Percentiles rank a stretch among this genome's conserved stretches.
These are phyloP conservation scores for Thinopyrum elongatum DNA, from an alignment of 176 grass and related monocot genomes.

Conservation along the genomic window DNA sequence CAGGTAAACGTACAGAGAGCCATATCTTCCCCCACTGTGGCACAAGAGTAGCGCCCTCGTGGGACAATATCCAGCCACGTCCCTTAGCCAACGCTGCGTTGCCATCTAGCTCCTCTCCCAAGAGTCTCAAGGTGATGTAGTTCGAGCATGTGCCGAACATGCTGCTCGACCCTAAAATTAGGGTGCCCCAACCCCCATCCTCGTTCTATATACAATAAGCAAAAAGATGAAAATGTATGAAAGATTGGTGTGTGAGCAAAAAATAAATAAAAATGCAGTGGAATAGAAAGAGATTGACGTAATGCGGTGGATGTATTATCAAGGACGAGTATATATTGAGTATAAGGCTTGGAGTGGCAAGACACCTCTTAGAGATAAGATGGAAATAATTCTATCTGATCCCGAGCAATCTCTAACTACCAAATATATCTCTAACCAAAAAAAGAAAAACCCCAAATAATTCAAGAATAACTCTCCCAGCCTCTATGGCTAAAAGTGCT, in stretches of 20 bases:
- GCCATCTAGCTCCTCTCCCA: not conserved
- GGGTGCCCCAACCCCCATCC: conserved; percentile 32
- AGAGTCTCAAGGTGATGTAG: conserved; percentile 25
- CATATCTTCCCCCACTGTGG: conserved; percentile 48
- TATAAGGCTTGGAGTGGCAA: too few species aligned
- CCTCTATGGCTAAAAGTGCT: not conserved
- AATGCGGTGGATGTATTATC: too few species aligned
- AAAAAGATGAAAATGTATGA: not conserved
- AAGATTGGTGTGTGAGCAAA: too few species aligned
- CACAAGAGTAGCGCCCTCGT: not conserved
- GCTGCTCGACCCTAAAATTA: not conserved
- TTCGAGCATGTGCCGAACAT: conserved; percentile 45
- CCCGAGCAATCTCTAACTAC: too few species aligned
- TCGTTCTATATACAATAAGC: conserved; percentile 23
- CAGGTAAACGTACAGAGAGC: conserved; percentile 13
- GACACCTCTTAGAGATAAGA: too few species aligned
- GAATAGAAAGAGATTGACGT: too few species aligned
- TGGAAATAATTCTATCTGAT: too few species aligned
- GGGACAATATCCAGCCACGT: conserved; percentile 7
- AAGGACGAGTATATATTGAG: too few species aligned
- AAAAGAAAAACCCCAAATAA: too few species aligned
- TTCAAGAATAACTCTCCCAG: too few species aligned
- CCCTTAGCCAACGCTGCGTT: not conserved
- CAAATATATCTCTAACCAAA: too few species aligned
- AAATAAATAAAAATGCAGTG: too few species aligned